phyloP scores from a whole-genome alignment of 2,329 filamentous ascomycete species.

The Apiospora rasikravindrae region DNA sequence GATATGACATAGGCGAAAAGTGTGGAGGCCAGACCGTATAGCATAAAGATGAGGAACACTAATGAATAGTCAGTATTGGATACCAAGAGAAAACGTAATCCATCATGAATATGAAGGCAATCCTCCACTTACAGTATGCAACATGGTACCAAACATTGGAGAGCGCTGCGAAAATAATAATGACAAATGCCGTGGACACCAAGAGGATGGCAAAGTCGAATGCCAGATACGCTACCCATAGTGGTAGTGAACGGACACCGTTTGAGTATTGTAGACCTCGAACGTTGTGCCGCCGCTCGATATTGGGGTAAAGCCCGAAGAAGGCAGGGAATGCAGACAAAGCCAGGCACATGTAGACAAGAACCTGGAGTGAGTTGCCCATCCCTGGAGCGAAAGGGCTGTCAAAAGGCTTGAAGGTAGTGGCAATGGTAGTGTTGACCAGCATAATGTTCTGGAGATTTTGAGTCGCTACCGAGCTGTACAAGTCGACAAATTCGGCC shows the following conservation, averaged over 20 bases:
- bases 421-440: conserved; percentile 70
- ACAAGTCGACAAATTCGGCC: conserved; percentile 62
- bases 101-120: too few relatives aligned
- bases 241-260: conserved; percentile 78
- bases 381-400: conserved; percentile 71
- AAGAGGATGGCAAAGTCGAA: conserved; percentile 84
- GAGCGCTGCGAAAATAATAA: conserved; percentile 70
- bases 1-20: conserved; percentile 82
- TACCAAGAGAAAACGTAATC: not conserved
- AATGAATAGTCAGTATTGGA: not conserved
- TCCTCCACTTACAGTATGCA: conserved; percentile 58
- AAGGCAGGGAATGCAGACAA: conserved; percentile 83
- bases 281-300: conserved; percentile 79
- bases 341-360: conserved; percentile 81
- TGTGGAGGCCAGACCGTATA: conserved; percentile 81
- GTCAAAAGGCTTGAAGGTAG: conserved; percentile 77
- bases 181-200: conserved; percentile 66
- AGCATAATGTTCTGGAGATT: conserved; percentile 71
- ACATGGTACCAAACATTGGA: conserved; percentile 76
- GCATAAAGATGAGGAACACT: conserved; percentile 77
- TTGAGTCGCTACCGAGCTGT: conserved; percentile 65
- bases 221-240: conserved; percentile 82
- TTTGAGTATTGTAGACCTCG: conserved; percentile 90
- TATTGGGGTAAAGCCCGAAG: conserved; percentile 87
- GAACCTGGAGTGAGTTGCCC: conserved; percentile 77